Evolutionary conservation across 1,284 basidiomycete genomes (phyloP), one percentile per base, ranked within the genome.

Genomic region (Ceratobasidium sp.): DNA sequence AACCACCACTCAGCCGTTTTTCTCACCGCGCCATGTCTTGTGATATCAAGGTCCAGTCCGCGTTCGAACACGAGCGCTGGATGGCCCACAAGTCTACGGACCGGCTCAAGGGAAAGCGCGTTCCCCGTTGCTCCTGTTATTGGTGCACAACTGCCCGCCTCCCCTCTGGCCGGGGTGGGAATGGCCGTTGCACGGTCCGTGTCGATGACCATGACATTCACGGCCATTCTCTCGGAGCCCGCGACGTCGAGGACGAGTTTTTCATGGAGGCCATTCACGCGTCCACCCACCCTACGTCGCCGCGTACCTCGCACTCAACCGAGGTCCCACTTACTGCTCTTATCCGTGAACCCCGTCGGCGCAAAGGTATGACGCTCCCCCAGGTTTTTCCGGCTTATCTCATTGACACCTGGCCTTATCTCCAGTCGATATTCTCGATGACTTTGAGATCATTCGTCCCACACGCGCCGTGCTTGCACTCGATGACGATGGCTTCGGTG

Each of bases 391-490:
- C 36, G n/a, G 36, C 49, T 53, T n/a, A 33, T 53, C 49, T 33
- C 21, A 19, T 25, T 52, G 19, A 25, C 11, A 54, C 29, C 6
- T 21, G 49, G 16, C 23, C 23, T 52, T 36, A 16, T 54, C 29
- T 50, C 30, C n/a, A 64, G 59, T 64, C 42, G 59, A 64, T 53
- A 53, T 64, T 21, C 59, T 64, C 25, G 59, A 64, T 1, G 59
- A 64, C 49, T 64, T 64, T 64, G 59, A 64, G 23, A 53, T 64
- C 36, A 64, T 64, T 49, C 59, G 59, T n/a, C 59, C 59, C 39
- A 64, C 59, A 8, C 59, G 59, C 13, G 59, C 59, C 8, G 59
- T 64, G 9, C 59, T 64, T 23, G 59, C 59, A 2, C 59, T 64
- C 13, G 59, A 64, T n/a, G 59, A 64, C 19, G 59, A 64, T 53